Conservation (phyloP, 192 early-diverging fungal genomes). For the Backusella sp. region DNA sequence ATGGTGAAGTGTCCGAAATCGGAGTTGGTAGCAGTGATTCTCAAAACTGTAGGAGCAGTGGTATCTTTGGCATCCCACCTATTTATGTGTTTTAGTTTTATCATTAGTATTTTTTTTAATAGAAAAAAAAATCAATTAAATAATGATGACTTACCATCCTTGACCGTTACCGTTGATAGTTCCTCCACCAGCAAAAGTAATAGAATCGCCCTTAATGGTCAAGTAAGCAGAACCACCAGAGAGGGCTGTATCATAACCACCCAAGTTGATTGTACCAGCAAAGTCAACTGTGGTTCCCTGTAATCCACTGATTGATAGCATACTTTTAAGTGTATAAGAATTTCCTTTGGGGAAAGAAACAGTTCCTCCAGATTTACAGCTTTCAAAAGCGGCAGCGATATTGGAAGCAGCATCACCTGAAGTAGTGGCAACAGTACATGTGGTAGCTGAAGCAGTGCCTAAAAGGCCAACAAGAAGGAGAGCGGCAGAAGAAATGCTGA, state of each 20-base stretch:
- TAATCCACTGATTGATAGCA: conserved; percentile 4
- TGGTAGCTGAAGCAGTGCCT: conserved; percentile 4
- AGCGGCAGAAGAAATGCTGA: not conserved
- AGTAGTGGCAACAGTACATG: conserved; percentile 12
- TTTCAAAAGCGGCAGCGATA: conserved; percentile 10
- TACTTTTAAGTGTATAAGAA: conserved; percentile 9
- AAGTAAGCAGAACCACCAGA: conserved; percentile 11
- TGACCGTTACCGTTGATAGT: conserved; percentile 26
- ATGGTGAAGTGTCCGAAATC: conserved; percentile 21
- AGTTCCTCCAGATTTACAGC: conserved; percentile 17
- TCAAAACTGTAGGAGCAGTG: conserved; percentile 19
- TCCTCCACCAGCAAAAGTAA: conserved; percentile 15
- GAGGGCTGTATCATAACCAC: not conserved
- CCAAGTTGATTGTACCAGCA: conserved; percentile 16
- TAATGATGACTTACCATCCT: conserved; percentile 6
- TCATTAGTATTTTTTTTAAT: not conserved
- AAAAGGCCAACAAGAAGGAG: conserved; percentile 10
- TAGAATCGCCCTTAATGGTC: conserved; percentile 11
- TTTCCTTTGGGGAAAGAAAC: conserved; percentile 13
- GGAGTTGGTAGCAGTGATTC: conserved; percentile 14
- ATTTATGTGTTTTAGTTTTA: not conserved
- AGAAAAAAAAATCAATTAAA: not conserved
- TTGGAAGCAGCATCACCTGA: conserved; percentile 10
- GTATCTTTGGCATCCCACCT: conserved; percentile 17
- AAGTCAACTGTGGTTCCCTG: conserved; percentile 15